Evolutionary conservation across 129 eudicot genomes (phyloP).

Genomic region (Centaurea solstitialis): DNA sequence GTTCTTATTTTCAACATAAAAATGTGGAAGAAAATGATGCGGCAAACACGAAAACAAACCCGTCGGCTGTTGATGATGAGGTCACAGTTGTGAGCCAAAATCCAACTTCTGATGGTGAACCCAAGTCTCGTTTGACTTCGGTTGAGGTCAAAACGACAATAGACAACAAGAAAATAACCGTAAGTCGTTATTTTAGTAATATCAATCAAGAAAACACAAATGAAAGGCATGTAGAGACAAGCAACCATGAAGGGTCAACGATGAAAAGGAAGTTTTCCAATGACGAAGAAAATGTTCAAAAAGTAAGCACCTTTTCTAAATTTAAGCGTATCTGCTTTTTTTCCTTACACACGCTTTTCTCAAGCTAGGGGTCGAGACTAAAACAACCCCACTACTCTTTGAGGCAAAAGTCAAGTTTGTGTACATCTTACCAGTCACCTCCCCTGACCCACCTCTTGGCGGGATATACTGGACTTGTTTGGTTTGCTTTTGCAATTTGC

Average conservation of each 20-base stretch:
- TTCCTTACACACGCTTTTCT: too few species aligned
- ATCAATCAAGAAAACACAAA: constrained; percentile 28
- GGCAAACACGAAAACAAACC: constrained; percentile 3
- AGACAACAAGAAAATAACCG: constrained; percentile 21
- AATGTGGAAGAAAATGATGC: constrained; percentile 23
- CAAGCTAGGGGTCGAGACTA: too few species aligned
- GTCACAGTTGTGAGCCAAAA: constrained; percentile 4
- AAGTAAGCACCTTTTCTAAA: constrained; percentile 37
- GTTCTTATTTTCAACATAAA: constrained; percentile 55
- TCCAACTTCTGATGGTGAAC: constrained; percentile 21
- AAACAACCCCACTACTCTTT: neutral
- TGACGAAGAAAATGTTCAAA: constrained; percentile 32
- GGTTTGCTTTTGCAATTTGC: neutral
- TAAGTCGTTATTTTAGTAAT: constrained; percentile 30
- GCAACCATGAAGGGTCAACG: constrained; percentile 22
- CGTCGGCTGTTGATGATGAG: constrained; percentile 1
- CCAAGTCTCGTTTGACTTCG: constrained; percentile 10
- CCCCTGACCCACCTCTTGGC: neutral
- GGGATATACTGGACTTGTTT: neutral
- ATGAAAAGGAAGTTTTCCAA: constrained; percentile 58
- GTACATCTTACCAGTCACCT: too few species aligned
- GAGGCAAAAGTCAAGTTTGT: neutral
- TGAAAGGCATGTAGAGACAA: constrained; percentile 20
- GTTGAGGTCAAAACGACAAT: constrained; percentile 9
- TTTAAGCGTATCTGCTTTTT: neutral